A percentile compares a stretch with the other conserved stretches of the same genome.
Conservation (phyloP, 2,329 filamentous ascomycete species). For the Trichoderma sp. region DNA sequence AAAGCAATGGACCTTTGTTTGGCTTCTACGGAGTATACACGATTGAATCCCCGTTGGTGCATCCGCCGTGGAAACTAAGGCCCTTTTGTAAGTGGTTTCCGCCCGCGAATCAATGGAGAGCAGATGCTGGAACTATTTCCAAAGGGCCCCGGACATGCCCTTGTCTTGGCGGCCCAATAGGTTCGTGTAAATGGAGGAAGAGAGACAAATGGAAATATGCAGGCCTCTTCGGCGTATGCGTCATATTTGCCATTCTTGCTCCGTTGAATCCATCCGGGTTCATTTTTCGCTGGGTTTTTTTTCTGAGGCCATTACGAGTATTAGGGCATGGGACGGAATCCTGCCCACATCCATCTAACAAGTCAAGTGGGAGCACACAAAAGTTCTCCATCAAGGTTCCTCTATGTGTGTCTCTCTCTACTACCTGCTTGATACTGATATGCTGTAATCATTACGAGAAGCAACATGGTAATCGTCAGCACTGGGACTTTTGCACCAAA, state of each 20-base stretch:
- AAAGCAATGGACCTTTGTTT: neutral
- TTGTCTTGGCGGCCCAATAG: neutral
- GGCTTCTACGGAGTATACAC: neutral
- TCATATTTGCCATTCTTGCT: neutral
- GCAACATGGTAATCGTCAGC: neutral
- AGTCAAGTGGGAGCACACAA: neutral
- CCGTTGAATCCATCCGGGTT: neutral
- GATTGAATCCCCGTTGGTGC: neutral
- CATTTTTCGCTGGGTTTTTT: too few relatives aligned
- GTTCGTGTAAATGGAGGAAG: neutral
- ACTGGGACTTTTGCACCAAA: neutral
- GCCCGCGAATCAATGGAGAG: neutral
- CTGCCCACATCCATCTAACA: neutral
- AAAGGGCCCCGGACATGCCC: neutral
- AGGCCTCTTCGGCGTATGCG: neutral
- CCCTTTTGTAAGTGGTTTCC: constrained; percentile 1
- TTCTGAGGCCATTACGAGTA: too few relatives aligned
- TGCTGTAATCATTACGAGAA: constrained; percentile 1
- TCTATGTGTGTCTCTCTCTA: neutral
- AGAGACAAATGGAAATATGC: neutral
- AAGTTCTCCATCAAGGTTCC: neutral
- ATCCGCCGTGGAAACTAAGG: neutral
- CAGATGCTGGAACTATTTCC: neutral
- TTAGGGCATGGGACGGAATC: neutral
- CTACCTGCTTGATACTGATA: neutral